These are phyloP conservation scores for Tricholoma flavovirens DNA, from an alignment of 768 basidiomycete species.

Conservation along the genomic window DNA sequence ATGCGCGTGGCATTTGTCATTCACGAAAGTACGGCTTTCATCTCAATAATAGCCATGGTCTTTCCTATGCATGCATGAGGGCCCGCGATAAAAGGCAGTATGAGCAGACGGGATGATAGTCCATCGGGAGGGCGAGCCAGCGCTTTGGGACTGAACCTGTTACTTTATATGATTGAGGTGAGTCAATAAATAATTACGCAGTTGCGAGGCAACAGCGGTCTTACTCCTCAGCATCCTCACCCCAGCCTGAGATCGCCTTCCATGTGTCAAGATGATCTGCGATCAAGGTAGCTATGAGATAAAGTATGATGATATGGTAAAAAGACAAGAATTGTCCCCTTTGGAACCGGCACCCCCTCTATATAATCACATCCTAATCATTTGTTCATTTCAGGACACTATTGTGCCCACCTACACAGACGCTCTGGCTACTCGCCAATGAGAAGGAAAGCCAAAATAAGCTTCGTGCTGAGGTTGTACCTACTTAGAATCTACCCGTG, in stretches of 20 bases:
- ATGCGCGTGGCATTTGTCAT: too few species aligned
- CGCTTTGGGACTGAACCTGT: slow-evolving; percentile 41
- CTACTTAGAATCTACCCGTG: too few species aligned
- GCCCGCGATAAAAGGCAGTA: slow-evolving; percentile 36
- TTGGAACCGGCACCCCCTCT: slow-evolving; percentile 38
- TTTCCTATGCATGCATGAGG: slow-evolving; percentile 40
- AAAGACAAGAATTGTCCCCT: slow-evolving; percentile 39
- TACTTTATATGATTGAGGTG: too few species aligned
- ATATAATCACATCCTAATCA: too few species aligned
- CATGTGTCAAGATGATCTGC: slow-evolving; percentile 47
- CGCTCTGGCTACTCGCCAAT: too few species aligned
- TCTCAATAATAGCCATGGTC: slow-evolving; percentile 40
- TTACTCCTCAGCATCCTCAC: slow-evolving; percentile 44
- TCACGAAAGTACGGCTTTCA: slow-evolving; percentile 36
- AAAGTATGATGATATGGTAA: slow-evolving; percentile 13
- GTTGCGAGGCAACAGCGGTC: too few species aligned
- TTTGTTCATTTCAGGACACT: too few species aligned
- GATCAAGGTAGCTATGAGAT: background rate
- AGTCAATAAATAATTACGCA: background rate
- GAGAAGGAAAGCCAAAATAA: too few species aligned
- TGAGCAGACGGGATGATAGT: slow-evolving; percentile 29
- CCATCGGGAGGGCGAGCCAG: slow-evolving; percentile 36
- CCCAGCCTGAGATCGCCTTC: slow-evolving; percentile 45
- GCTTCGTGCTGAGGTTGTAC: too few species aligned
- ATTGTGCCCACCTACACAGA: too few species aligned